Conservation (phyloP, 306 rosid genomes). For the Fragaria iinumae region DNA sequence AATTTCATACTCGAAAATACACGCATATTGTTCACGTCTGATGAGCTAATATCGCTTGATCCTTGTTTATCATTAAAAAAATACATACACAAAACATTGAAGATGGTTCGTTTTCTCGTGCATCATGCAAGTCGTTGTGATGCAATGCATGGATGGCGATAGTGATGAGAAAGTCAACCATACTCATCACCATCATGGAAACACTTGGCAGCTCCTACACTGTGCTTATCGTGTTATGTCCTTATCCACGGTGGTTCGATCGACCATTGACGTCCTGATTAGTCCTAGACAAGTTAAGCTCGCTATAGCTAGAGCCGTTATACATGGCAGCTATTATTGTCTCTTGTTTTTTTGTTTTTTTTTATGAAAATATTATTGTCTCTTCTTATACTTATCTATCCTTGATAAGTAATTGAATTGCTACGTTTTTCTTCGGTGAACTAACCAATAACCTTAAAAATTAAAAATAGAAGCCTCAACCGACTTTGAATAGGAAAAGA, state of each 20-base stretch:
- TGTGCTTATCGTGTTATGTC: background rate
- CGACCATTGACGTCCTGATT: background rate
- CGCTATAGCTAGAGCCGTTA: background rate
- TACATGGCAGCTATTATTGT: background rate
- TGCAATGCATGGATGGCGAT: background rate
- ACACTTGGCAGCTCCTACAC: background rate
- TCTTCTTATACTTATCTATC: no score
- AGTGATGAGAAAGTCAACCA: background rate
- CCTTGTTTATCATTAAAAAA: no score
- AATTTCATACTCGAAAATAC: no score
- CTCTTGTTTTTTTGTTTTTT: no score
- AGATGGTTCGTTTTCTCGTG: constrained; percentile 1
- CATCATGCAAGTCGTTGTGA: background rate
- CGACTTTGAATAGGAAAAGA: no score
- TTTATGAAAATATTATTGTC: no score
- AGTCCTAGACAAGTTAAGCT: background rate
- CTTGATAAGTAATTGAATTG: no score
- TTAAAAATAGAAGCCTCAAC: no score
- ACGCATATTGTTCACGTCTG: no score
- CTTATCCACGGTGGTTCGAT: background rate
- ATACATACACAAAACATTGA: background rate
- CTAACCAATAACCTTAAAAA: no score
- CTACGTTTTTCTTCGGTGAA: no score
- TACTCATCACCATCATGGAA: background rate
- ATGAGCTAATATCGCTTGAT: no score